Conservation (phyloP, 331 rosid species). For the Acacia pycnantha region DNA sequence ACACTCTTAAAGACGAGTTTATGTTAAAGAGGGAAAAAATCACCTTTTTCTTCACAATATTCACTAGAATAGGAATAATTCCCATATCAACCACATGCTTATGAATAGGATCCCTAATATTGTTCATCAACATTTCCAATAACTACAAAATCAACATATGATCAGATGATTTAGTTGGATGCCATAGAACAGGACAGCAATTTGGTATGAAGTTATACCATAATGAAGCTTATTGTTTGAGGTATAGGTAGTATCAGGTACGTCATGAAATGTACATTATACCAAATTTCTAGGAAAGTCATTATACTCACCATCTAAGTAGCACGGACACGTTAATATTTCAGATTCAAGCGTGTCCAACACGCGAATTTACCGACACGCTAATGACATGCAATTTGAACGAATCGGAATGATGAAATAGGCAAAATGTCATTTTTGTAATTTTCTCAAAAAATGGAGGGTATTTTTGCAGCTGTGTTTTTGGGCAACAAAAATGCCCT, state of each 20-base stretch:
- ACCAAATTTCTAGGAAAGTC: conserved; percentile 1
- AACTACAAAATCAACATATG: conserved; percentile 54
- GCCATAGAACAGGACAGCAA: conserved; percentile 10
- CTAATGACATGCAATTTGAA: too few species aligned
- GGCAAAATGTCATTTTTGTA: too few species aligned
- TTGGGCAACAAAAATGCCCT: too few species aligned
- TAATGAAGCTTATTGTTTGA: conserved; percentile 11
- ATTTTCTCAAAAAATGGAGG: too few species aligned
- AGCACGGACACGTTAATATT: too few species aligned
- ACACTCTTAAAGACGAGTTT: not conserved
- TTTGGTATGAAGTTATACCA: not conserved
- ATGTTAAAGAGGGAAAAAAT: conserved; percentile 14
- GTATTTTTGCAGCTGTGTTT: too few species aligned
- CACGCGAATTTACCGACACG: too few species aligned
- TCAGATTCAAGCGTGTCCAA: too few species aligned
- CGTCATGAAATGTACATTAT: not conserved
- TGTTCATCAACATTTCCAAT: conserved; percentile 95
- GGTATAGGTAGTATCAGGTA: not conserved
- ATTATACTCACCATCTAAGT: conserved; percentile 52
- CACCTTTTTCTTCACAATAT: conserved; percentile 97
- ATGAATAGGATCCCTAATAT: conserved; percentile 77
- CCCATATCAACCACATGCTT: conserved; percentile 77
- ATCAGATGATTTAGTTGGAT: conserved; percentile 24
- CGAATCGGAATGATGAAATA: too few species aligned
- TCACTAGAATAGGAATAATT: conserved; percentile 74